A percentile compares a stretch with the other conserved stretches of the same genome.
phyloP scores from a whole-genome alignment of 306 rosid species.

The Fagus sylvatica region DNA sequence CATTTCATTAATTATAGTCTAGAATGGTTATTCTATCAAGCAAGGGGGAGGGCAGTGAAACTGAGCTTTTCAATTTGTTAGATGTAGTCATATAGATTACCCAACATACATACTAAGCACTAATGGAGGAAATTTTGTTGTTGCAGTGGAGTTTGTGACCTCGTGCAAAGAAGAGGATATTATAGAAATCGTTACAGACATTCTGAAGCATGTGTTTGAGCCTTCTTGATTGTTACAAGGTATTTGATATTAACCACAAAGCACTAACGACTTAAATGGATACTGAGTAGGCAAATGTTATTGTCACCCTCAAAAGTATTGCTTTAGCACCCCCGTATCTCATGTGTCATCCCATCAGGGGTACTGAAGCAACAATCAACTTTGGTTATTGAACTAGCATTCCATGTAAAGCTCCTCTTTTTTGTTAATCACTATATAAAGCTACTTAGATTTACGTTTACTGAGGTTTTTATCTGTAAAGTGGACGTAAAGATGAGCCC shows the following conservation, averaged over 20 bases:
- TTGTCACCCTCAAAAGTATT: too few relatives aligned
- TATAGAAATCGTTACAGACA: constrained; percentile 42
- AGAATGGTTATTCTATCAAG: too few relatives aligned
- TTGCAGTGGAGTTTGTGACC: constrained; percentile 66
- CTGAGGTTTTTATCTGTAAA: neutral
- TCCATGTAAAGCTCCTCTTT: too few relatives aligned
- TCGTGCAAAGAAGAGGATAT: constrained; percentile 61
- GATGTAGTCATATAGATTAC: neutral
- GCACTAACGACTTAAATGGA: neutral
- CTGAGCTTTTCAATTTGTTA: neutral
- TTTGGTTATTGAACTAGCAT: too few relatives aligned
- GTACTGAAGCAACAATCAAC: too few relatives aligned
- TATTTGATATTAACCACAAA: constrained; percentile 9
- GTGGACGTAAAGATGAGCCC: neutral
- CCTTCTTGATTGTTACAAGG: constrained; percentile 39
- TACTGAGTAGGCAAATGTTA: neutral
- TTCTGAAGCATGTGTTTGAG: constrained; percentile 67
- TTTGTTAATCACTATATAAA: neutral
- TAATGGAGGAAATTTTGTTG: constrained; percentile 24
- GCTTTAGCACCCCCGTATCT: too few relatives aligned
- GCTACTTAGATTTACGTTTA: neutral
- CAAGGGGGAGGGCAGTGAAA: neutral
- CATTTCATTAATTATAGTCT: too few relatives aligned
- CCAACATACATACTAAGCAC: neutral
- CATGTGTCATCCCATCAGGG: too few relatives aligned